Percentiles rank a stretch among this genome's conserved stretches.
Conservation (phyloP, 179 eudicot genomes). For the Spergularia azorica region DNA sequence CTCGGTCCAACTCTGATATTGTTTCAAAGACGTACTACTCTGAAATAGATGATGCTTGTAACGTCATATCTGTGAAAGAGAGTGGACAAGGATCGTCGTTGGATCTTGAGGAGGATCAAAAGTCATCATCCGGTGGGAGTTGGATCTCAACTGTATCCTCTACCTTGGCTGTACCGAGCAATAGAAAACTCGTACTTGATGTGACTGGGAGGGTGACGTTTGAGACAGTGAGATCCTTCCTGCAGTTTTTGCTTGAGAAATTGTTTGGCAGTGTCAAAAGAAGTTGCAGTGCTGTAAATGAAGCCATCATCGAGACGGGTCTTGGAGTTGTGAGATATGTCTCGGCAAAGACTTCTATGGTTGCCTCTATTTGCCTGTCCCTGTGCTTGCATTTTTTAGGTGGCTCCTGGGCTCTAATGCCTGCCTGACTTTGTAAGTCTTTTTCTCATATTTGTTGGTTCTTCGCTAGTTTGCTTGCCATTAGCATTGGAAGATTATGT, state of each 20-base stretch:
- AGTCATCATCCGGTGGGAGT: constrained; percentile 27
- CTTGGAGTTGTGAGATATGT: constrained; percentile 46
- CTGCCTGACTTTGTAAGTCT: constrained; percentile 34
- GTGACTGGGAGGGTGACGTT: constrained; percentile 79
- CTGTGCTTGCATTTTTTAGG: constrained; percentile 69
- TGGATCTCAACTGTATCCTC: constrained; percentile 62
- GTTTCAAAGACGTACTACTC: constrained; percentile 22
- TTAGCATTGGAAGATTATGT: neutral
- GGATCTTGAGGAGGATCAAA: constrained; percentile 6
- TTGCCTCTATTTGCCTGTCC: constrained; percentile 61
- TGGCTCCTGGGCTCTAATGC: constrained; percentile 55
- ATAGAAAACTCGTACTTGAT: constrained; percentile 70
- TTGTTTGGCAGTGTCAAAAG: constrained; percentile 41
- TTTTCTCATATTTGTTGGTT: neutral
- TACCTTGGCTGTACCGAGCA: constrained; percentile 67
- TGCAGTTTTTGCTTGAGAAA: constrained; percentile 59
- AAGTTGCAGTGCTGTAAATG: constrained; percentile 44
- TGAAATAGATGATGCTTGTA: constrained; percentile 25
- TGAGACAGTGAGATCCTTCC: constrained; percentile 62
- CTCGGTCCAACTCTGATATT: constrained; percentile 30
- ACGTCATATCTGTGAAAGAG: constrained; percentile 19
- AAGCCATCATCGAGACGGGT: constrained; percentile 49
- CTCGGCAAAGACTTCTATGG: constrained; percentile 48
- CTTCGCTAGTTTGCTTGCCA: neutral
- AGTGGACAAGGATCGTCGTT: constrained; percentile 8